Conservation (phyloP, 129 eudicot genomes). For the Dittrichia graveolens region DNA sequence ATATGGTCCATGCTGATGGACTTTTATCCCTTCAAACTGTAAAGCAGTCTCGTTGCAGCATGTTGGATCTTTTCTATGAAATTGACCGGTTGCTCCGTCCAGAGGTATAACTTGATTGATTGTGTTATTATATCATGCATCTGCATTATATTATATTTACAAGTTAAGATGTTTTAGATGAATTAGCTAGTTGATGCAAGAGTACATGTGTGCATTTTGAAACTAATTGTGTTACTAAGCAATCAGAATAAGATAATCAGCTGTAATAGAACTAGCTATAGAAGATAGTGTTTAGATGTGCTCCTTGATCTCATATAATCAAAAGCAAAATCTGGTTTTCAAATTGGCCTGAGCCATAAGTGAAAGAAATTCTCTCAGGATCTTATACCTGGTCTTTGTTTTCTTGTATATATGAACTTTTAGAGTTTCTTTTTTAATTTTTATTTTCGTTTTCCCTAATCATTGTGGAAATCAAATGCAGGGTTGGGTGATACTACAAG, state of each 20-base stretch:
- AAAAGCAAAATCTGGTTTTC: too few relatives aligned
- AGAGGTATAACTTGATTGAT: constrained; percentile 63
- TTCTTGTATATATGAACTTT: too few relatives aligned
- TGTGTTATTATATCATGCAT: not conserved
- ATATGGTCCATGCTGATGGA: constrained; percentile 94
- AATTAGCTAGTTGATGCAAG: not conserved
- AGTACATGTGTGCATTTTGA: too few relatives aligned
- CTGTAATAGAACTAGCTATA: too few relatives aligned
- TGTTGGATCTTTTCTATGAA: constrained; percentile 71
- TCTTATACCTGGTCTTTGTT: too few relatives aligned
- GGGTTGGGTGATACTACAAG: constrained; percentile 95
- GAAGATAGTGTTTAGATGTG: too few relatives aligned
- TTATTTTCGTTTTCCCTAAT: constrained; percentile 20
- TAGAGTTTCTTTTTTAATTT: not conserved
- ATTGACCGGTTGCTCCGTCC: constrained; percentile 96
- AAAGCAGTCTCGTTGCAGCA: constrained; percentile 68
- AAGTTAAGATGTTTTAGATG: not conserved
- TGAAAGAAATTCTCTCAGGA: too few relatives aligned
- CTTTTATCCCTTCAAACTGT: constrained; percentile 68
- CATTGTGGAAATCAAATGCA: constrained; percentile 30
- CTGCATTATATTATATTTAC: too few relatives aligned
- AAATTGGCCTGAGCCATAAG: too few relatives aligned
- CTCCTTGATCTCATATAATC: too few relatives aligned
- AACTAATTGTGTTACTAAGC: too few relatives aligned
- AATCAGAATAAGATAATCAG: too few relatives aligned